Evolutionary conservation across 2,329 filamentous ascomycete species (phyloP), one percentile per base, ranked within the genome.

Genomic region (Stemphylium beticola): DNA sequence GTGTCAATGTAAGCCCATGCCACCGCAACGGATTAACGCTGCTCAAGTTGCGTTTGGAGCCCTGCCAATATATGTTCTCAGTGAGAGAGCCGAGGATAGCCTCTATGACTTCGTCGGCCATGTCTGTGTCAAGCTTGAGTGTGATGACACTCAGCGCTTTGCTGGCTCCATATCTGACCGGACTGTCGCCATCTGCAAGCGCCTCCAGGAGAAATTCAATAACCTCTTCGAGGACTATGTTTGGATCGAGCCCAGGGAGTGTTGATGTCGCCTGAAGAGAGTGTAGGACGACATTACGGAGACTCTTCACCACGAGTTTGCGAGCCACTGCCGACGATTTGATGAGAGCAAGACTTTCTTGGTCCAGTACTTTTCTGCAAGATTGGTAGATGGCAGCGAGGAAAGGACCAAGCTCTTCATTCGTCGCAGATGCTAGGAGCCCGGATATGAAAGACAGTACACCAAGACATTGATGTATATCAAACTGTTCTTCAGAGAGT

Each of bases 71-170:
- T 74, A 91, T 76, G 53, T 87, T 85, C 61, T 88, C 86, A 41
- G 83, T 81, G 58, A 88, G 78, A 11, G 80, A 83, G 10, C 89
- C 89, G 26, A 96, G 82, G 10, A 98, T 88, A 0, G 91, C 92
- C 55, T 96, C 90, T 11, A 97, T 87, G 10, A 99, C 89, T 68
- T 98, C 90, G 1, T 85, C 83, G 1, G 91, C 92, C 88, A 97
- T 92, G 18, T 89, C 88, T 0, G 85, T 76, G 39, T 92, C 86
- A 7, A 99, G 78, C 62, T 90, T 93, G 45, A 96, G 79, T 0
- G 93, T 89, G 61, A 98, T 87, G 48, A 96, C 84, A 74, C 92
- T 96, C 39, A 98, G 83, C 4, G 92, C 90, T 77, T 99, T 99
- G 74, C 92, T 96, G 17, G 93, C 91, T 29, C 93, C 90, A 65